Percentiles rank a stretch among this genome's conserved stretches.
These are phyloP conservation scores for Kappamyces sp. DNA, from an alignment of 192 early-diverging fungal species.

Conservation along the genomic window DNA sequence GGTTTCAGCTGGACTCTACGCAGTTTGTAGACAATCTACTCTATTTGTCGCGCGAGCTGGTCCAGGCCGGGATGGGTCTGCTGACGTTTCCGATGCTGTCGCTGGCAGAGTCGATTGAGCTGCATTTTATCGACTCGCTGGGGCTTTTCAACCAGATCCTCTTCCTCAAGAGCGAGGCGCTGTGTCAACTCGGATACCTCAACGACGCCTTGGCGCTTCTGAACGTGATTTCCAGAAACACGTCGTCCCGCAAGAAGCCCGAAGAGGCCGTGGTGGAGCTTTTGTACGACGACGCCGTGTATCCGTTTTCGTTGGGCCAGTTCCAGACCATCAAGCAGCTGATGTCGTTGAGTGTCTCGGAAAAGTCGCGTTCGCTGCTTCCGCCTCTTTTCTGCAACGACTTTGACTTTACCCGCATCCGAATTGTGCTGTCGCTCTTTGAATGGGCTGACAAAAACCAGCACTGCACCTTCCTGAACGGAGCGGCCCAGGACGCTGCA, in stretches of 20 bases:
- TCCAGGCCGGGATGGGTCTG: not conserved
- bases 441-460: not conserved
- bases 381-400: not conserved
- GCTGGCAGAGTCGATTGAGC: not conserved
- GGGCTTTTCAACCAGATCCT: not conserved
- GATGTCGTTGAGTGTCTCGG: not conserved
- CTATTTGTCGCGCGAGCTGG: not conserved
- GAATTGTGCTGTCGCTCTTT: not conserved
- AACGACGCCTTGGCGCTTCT: not conserved
- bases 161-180: not conserved
- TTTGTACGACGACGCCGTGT: not conserved
- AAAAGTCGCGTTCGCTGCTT: not conserved
- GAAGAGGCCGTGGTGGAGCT: not conserved
- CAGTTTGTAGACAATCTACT: not conserved
- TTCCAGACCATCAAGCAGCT: conserved; percentile 6
- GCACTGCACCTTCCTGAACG: too few species aligned
- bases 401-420: not conserved
- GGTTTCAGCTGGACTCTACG: conserved; percentile 1
- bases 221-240: not conserved
- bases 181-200: not conserved
- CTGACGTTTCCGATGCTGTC: not conserved
- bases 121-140: not conserved
- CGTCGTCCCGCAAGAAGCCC: not conserved
- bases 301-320: not conserved
- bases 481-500: too few species aligned